Conservation (phyloP, 1,139 yeast species). For the Kodamaea derodonti region DNA sequence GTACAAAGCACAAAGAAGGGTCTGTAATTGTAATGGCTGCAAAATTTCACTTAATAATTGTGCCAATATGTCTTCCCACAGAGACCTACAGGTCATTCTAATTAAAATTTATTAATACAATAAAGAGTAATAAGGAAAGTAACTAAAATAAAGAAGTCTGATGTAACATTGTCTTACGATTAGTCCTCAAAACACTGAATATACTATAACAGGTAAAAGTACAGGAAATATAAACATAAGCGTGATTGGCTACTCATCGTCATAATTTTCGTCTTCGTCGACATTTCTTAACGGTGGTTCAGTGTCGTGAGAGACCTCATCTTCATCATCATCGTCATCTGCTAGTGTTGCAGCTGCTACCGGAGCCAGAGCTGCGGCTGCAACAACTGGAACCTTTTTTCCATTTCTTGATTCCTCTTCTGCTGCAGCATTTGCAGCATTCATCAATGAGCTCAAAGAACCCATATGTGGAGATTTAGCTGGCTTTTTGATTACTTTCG, state of each 20-base stretch:
- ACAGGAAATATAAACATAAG: conserved; percentile 4
- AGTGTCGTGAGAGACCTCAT: conserved; percentile 21
- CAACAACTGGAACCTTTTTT: conserved; percentile 5
- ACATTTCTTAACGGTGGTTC: conserved; percentile 75
- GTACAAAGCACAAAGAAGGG: no score
- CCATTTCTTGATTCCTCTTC: conserved; percentile 7
- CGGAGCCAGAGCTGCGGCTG: conserved; percentile 5
- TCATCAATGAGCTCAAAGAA: conserved; percentile 27
- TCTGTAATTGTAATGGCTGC: no score
- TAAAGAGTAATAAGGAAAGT: not conserved
- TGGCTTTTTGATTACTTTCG: conserved; percentile 18
- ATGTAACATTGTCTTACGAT: not conserved
- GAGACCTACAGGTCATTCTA: no score
- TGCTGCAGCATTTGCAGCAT: conserved; percentile 23
- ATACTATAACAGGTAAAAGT: conserved; percentile 2
- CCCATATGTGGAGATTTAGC: conserved; percentile 14
- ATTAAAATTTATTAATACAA: conserved; percentile 1
- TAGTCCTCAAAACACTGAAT: conserved; percentile 1
- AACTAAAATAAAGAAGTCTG: not conserved
- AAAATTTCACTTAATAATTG: no score
- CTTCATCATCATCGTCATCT: conserved; percentile 36
- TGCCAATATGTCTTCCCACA: no score
- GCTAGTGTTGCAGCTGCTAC: conserved; percentile 16
- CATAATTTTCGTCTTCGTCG: conserved; percentile 82
- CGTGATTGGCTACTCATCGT: conserved; percentile 41